phyloP scores from a whole-genome alignment of 179 eudicot genomes.

The Gypsophila paniculata region DNA sequence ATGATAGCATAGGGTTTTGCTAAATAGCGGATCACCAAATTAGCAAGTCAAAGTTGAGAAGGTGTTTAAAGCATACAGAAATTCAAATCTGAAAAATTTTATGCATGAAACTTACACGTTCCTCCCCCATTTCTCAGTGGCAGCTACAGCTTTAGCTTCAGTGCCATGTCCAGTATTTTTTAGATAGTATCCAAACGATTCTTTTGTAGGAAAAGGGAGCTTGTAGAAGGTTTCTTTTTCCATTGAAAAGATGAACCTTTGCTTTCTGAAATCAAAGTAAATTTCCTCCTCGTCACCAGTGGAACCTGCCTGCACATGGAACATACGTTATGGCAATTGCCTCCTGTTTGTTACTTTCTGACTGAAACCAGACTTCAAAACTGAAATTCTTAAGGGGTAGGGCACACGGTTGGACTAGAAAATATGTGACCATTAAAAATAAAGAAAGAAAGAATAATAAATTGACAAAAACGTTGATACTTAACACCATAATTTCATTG shows the following conservation, averaged over 20 bases:
- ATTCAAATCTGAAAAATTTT: constrained; percentile 10
- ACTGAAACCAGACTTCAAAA: too few species aligned
- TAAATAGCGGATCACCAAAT: constrained; percentile 1
- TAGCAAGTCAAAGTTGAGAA: not conserved
- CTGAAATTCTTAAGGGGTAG: not conserved
- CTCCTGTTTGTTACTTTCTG: not conserved
- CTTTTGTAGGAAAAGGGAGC: constrained; percentile 91
- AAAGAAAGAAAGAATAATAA: not conserved
- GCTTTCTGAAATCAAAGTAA: constrained; percentile 93
- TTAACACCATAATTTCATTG: not conserved
- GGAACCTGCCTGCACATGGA: constrained; percentile 40
- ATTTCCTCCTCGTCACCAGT: constrained; percentile 52
- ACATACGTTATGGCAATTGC: constrained; percentile 17
- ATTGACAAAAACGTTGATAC: not conserved
- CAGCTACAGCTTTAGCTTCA: constrained; percentile 72
- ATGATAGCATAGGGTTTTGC: not conserved
- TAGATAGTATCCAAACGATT: constrained; percentile 73
- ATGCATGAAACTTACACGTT: constrained; percentile 50
- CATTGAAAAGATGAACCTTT: constrained; percentile 65
- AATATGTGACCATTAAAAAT: not conserved
- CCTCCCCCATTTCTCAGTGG: constrained; percentile 93
- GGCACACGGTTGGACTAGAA: not conserved
- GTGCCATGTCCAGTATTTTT: constrained; percentile 85
- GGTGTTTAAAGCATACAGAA: not conserved
- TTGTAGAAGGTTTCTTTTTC: constrained; percentile 74